phyloP scores from a whole-genome alignment of 768 basidiomycete genomes.

The Boletus huronensis region DNA sequence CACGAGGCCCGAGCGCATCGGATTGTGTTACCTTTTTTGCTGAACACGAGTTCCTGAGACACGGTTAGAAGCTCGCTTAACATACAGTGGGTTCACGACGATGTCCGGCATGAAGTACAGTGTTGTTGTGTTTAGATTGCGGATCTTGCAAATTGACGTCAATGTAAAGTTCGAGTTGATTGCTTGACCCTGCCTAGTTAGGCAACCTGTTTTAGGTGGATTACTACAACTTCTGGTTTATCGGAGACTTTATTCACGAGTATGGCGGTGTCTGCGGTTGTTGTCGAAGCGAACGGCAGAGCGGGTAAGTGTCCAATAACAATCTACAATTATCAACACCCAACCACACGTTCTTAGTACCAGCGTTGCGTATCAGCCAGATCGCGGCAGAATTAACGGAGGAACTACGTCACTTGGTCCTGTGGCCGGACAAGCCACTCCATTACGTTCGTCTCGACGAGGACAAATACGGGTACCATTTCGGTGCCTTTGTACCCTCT shows the following conservation, averaged over 20 bases:
- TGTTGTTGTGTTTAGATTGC: background rate
- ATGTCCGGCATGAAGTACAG: background rate
- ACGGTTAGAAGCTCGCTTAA: background rate
- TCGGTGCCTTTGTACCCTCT: slow-evolving; percentile 49
- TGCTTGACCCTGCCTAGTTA: slow-evolving; percentile 2
- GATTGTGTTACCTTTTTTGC: background rate
- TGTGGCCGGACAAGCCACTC: slow-evolving; percentile 52
- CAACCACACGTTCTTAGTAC: slow-evolving; percentile 6
- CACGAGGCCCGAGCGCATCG: slow-evolving; percentile 9
- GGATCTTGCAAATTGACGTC: background rate
- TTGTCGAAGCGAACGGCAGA: slow-evolving; percentile 3
- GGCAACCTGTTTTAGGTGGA: background rate
- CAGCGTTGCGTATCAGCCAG: slow-evolving; percentile 18
- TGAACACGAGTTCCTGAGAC: background rate
- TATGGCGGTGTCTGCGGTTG: slow-evolving; percentile 5
- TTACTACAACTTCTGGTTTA: background rate
- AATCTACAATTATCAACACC: background rate
- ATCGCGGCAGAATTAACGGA: slow-evolving; percentile 45
- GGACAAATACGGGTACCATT: slow-evolving; percentile 49
- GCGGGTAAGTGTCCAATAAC: slow-evolving; percentile 10
- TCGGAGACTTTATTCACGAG: slow-evolving; percentile 1
- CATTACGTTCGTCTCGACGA: slow-evolving; percentile 51
- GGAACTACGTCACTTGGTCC: slow-evolving; percentile 50
- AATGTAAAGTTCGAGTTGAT: background rate
- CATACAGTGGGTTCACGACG: background rate